Evolutionary conservation across 2,329 filamentous ascomycete genomes (phyloP), one percentile per base, ranked within the genome.

Genomic region (Leptoxyphium fumago): DNA sequence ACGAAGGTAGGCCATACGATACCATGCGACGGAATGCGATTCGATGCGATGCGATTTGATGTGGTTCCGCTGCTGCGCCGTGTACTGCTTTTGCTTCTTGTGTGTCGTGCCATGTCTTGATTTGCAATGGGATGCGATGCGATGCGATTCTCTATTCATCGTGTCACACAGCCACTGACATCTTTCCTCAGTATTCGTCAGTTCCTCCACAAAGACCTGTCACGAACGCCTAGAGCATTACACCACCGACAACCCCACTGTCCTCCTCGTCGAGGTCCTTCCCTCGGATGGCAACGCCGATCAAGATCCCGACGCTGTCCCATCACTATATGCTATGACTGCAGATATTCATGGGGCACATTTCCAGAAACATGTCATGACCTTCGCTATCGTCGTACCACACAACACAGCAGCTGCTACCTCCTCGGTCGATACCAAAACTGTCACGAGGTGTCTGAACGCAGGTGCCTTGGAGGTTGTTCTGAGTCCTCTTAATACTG

Each of bases 391-490:
- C 10, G 29, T 54, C 8, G 43, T 45, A 10, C 30, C 48, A 14
- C 41, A 43, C 14, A 18, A 36, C n/a, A 29, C 45, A 9, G 26
- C 45, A 10, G 48, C 48, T 15, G 29, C 44, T 13, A 45, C 44
- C 13, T 32, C 39, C 11, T 21, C 40, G 26, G 34, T 50, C 21
- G 51, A 54, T 28, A n/a, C 40, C 9, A 42, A 32, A 11, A 45
- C 46, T 18, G 44, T 41, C 9, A 50, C 49, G 14, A 49, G 73
- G 54, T 94, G 86, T 57, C 66, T 96, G 18, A 86, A 94, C 56
- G 77, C 83, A 3, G 91, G 91, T 30, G 89, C 89, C 10, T 73
- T 83, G 28, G 89, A 96, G 62, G 84, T 94, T 41, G 72, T 95
- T 50, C 77, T 80, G 21, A 86, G 82, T 55, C 89, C 89, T 1